Base-by-base conservation (phyloP, 2,329 filamentous ascomycete genomes). In the Aspergillus tanneri region DNA sequence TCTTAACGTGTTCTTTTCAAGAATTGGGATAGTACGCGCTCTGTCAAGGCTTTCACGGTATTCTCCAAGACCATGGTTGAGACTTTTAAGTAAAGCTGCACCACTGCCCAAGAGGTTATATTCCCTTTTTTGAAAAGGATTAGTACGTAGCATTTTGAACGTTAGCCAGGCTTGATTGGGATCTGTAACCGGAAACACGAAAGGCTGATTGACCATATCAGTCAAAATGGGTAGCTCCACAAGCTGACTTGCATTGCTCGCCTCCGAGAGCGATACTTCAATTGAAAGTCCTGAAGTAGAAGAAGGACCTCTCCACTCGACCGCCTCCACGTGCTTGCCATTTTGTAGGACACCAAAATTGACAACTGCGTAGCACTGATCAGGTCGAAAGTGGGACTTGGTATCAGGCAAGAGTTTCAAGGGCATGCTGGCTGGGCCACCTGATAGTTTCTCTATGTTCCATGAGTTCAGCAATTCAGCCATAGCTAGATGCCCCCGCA, bases 31-130 rank as follows among this genome's bases (percentile, higher is more conserved):
- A 0, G 60, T 64, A 7, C 59, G 57, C 40, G 67, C 61, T 22
- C 66, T 63, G 30, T 67, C 55, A 37, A 71, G 55, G 32, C 61
- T 67, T 50, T 71, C 65, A 19, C 65, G 56, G 2, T 54, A 46
- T 3, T 52, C 27, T 14, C 66, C 64, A 42, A 65, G 62, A 9
- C 54, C 52, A 9, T 55, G 44, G 16, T 48, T 55, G 10, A 59
- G 55, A 22, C 50, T 53, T 21, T 57, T 43, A 18, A 70, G 47
- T 12, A 67, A 38, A 32, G 64, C 37, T 1, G 25, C 35, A 23
- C 36, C 49, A 27, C 45, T 48, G 5, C 52, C 52, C n/a, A 52
- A 19, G 22, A 49, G 34, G 2, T 23, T 24, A 14, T 12, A 10
- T 18, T 27, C 21, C 21, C 35, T 27, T 28, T 16, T 2, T 19